Base-by-base conservation (phyloP, 164 flowering plant species). In the Tetracentron sinense region DNA sequence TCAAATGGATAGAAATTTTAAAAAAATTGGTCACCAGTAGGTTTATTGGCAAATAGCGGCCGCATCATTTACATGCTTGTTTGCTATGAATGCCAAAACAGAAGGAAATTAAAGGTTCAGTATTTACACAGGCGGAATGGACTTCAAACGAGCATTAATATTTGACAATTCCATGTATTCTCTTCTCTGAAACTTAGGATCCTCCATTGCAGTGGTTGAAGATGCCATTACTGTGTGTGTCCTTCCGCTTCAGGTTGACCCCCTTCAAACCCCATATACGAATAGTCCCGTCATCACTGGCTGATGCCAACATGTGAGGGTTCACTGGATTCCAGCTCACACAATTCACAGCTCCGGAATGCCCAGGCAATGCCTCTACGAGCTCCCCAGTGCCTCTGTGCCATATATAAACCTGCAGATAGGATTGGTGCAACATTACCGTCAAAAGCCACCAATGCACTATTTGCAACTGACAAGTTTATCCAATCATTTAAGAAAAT, bases 301-400 rank as follows among this genome's bases (percentile, higher is more conserved):
- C 79, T 2, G 79, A 76, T 56, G 79, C 79, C 66, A 76, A 61
- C 74, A 76, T 76, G 58, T 76, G 74, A 17, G 79, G 79, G 42
- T 76, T 63, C 4, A 27, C 62, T 7, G 79, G 76, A 51, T 76
- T 72, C 79, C 79, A 76, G 69, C 72, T 72, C 19, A 76, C 79
- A 62, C 68, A 73, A 42, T 76, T 76, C 16, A 76, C 72, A n/a
- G 79, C 64, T 54, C 79, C 79, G 42, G 79, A 69, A 63, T 76
- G 79, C 48, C 79, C 79, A 22, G 79, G 66, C 47, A 76, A 58
- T 35, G 57, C 54, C 57, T 49, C 60, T 3, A 76, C 22, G 27
- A 72, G 74, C 30, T 76, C 74, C 17, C 72, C 72, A 38, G 69
- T 63, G 20, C 74, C 57, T 64, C 79, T 66, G 67, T 76, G 79